Base-by-base conservation (phyloP, 148 eudicot species). In the Arbutus unedo region DNA sequence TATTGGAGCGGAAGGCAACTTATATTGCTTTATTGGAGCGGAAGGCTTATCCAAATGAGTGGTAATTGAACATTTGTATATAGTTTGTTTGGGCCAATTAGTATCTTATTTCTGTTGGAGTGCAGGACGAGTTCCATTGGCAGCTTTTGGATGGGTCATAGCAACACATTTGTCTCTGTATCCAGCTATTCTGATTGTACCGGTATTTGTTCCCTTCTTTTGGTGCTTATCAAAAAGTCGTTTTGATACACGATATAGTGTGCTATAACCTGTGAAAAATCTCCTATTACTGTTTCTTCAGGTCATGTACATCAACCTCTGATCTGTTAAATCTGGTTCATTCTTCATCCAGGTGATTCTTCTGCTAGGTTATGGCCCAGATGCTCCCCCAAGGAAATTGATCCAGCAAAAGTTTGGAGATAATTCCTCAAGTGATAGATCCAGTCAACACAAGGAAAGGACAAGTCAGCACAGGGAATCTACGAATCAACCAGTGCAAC, bases 101-200 rank as follows among this genome's bases (percentile, higher is more conserved):
- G 74, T 87, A 57, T 85, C 11, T 74, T 83, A 51, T 74, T 77
- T 84, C 49, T 38, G 54, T 41, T 84, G 80, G 44, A 82, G 62
- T 81, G 83, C 92, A 96, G 99, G 93, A 82, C 73, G 87, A 83
- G 85, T 87, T 83, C 94, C 99, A 41, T 84, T 96, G 86, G 95
- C 99, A 81, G 97, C 99, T 78, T 87, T 96, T 88, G 99, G 94
- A 75, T 94, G 98, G 97, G 93, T 90, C 75, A 73, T 96, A 59
- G 92, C 98, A 31, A 91, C 99, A 81, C 99, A 96, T 91, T 70
- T 96, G 85, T 92, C 97, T 79, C 93, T 96, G 79, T 96, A 96
- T 89, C 99, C 98, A 56, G 87, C 87, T 56, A 89, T 93, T 84
- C 88, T 96, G 54, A 77, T 91, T 45, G 87, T 96, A 80, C 99